phyloP scores from a whole-genome alignment of 176 grass and related monocot species.

The Dendrocalamus sinicus region DNA sequence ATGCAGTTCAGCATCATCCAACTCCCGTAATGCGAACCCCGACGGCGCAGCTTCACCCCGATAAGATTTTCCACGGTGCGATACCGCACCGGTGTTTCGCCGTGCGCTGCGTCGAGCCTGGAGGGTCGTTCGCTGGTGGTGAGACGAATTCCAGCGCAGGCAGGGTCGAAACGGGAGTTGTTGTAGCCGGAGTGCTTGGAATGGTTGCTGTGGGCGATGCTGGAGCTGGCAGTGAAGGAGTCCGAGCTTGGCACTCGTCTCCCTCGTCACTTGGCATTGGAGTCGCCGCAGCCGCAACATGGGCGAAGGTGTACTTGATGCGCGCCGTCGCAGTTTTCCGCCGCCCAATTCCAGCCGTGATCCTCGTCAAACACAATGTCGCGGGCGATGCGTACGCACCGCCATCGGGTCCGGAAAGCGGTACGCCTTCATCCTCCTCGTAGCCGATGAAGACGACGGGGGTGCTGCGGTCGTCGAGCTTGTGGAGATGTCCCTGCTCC shows the following conservation, averaged over 20 bases:
- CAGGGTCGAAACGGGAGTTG: too few species aligned
- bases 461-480: background rate
- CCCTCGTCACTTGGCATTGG: too few species aligned
- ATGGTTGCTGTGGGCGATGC: too few species aligned
- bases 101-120: background rate
- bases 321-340: rapidly evolving
- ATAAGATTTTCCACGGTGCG: rapidly evolving
- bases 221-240: too few species aligned
- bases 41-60: rapidly evolving
- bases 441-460: background rate
- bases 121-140: background rate
- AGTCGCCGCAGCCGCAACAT: too few species aligned
- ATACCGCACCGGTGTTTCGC: rapidly evolving
- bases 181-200: too few species aligned
- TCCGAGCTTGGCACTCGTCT: too few species aligned
- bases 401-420: too few species aligned
- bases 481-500: background rate
- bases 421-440: background rate
- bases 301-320: too few species aligned
- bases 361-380: background rate
- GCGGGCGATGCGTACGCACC: background rate
- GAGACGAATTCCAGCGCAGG: background rate
- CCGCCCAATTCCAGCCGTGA: background rate
- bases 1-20: background rate
- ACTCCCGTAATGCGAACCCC: background rate